phyloP scores from a whole-genome alignment of 192 early-diverging fungal genomes.

The Haplosporangium gracile region DNA sequence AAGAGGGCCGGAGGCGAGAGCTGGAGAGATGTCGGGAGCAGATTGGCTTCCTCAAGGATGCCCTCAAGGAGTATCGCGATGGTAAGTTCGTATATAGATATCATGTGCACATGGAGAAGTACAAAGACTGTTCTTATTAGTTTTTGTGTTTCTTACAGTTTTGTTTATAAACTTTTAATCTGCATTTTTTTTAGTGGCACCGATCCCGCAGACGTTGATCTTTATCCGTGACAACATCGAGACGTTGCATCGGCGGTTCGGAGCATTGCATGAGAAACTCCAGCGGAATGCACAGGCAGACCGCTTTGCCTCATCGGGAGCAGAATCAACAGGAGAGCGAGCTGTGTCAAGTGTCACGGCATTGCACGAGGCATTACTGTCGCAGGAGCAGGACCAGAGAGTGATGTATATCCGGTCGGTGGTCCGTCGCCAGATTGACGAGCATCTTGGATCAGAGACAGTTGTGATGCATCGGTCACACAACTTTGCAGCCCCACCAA shows the following conservation, averaged over 20 bases:
- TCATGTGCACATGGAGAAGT: background rate
- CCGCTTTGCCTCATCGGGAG: background rate
- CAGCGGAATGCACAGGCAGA: background rate
- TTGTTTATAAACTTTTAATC: background rate
- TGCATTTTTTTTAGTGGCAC: slow-evolving; percentile 25
- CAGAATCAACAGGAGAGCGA: background rate
- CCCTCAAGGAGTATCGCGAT: slow-evolving; percentile 30
- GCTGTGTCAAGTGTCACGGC: slow-evolving; percentile 13
- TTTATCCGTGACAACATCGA: slow-evolving; percentile 54
- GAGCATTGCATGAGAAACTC: slow-evolving; percentile 24
- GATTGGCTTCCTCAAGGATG: slow-evolving; percentile 46
- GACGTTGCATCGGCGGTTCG: slow-evolving; percentile 46
- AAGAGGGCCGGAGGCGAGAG: slow-evolving; percentile 28
- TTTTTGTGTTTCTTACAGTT: background rate
- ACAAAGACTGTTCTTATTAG: background rate
- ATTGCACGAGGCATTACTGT: slow-evolving; percentile 29
- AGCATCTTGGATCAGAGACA: slow-evolving; percentile 16
- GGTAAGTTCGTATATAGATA: slow-evolving; percentile 8
- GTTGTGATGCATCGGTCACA: background rate
- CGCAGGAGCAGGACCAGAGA: slow-evolving; percentile 28
- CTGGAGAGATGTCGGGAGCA: slow-evolving; percentile 44
- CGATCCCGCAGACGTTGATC: slow-evolving; percentile 40
- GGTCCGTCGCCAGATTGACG: slow-evolving; percentile 37
- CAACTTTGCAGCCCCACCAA: background rate
- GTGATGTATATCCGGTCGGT: slow-evolving; percentile 38